phyloP scores from a whole-genome alignment of 257 asterid genomes.

The Prunella vulgaris region DNA sequence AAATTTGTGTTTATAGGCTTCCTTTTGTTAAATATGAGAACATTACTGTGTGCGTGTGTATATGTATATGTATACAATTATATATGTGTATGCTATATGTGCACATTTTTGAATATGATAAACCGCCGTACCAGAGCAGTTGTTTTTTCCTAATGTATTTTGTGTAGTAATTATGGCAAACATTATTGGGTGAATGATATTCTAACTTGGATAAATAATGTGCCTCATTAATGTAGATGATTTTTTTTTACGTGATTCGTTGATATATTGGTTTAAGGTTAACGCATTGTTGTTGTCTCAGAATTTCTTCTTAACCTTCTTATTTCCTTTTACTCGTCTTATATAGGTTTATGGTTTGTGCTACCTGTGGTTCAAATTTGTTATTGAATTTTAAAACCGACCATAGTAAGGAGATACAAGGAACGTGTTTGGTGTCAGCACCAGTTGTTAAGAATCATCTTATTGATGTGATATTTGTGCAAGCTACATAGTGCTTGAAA shows the following conservation, averaged over 20 bases:
- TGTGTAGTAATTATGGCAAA: neutral
- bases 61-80: neutral
- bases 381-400: neutral
- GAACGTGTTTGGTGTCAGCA: neutral
- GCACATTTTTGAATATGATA: neutral
- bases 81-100: neutral
- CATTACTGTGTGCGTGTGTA: too few species aligned
- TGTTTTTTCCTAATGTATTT: neutral
- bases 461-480: slow-evolving; percentile 7
- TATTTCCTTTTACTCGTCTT: neutral
- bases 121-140: neutral
- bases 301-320: neutral
- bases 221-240: neutral
- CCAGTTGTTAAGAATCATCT: neutral
- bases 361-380: neutral
- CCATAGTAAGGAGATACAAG: neutral
- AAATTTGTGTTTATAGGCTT: too few species aligned
- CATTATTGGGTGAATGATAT: neutral
- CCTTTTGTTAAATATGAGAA: too few species aligned
- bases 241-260: neutral
- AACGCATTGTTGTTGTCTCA: neutral
- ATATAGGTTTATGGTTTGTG: neutral
- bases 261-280: neutral
- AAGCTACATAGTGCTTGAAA: neutral
- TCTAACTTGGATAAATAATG: neutral